Conservation (phyloP, 305 asterid species). For the Fraxinus latifolia region DNA sequence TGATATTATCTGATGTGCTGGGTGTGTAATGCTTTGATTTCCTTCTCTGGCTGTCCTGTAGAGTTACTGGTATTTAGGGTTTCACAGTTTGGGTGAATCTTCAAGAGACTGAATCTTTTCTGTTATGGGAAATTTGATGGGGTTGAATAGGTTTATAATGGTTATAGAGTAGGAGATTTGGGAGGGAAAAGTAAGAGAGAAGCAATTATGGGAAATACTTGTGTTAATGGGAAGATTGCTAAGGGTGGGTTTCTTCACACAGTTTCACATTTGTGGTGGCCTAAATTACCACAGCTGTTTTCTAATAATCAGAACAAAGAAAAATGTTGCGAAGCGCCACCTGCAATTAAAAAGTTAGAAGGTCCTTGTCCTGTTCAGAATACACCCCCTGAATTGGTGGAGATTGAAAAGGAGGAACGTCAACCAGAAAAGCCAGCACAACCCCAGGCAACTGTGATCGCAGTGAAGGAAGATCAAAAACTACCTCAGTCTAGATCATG, state of each 20-base stretch:
- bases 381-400: slow-evolving; percentile 38
- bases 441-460: slow-evolving; percentile 16
- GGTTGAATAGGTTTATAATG: not conserved
- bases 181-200: slow-evolving; percentile 13
- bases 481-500: slow-evolving; percentile 21
- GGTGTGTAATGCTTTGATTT: not conserved
- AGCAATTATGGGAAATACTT: slow-evolving; percentile 41
- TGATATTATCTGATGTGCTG: not conserved
- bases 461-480: slow-evolving; percentile 25
- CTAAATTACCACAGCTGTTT: slow-evolving; percentile 26
- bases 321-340: not conserved
- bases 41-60: not conserved
- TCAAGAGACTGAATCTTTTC: not conserved
- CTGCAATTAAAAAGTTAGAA: slow-evolving; percentile 16
- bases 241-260: slow-evolving; percentile 32
- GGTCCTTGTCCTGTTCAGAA: slow-evolving; percentile 10
- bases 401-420: slow-evolving; percentile 27
- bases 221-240: slow-evolving; percentile 33
- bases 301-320: slow-evolving; percentile 22
- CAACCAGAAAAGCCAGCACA: slow-evolving; percentile 14
- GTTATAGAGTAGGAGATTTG: not conserved
- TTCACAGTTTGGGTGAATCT: slow-evolving; percentile 1
- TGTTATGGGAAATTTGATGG: not conserved
- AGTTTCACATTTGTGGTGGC: slow-evolving; percentile 33
- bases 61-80: not conserved